A percentile compares a stretch with the other conserved stretches of the same genome.
phyloP scores from a whole-genome alignment of 331 rosid species.

The Rosa hybrid region DNA sequence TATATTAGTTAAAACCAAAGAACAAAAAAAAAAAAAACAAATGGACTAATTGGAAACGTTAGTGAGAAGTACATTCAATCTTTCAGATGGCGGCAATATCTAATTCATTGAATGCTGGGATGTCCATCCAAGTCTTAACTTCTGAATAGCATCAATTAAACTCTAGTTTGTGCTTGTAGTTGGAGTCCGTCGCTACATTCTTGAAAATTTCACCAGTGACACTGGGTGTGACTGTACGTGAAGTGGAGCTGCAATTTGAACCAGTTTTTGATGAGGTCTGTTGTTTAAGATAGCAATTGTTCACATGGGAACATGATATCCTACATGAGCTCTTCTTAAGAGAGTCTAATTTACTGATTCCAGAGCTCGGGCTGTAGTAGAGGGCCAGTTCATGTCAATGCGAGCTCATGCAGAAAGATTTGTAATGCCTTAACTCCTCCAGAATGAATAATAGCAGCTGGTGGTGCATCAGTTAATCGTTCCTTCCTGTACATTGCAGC shows the following conservation, averaged over 20 bases:
- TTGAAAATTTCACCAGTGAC: constrained; percentile 62
- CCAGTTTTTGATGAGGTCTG: constrained; percentile 80
- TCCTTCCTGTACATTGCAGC: constrained; percentile 69
- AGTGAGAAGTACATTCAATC: too few relatives aligned
- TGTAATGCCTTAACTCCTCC: constrained; percentile 90
- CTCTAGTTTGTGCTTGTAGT: constrained; percentile 41
- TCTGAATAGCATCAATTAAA: not conserved
- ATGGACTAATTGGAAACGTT: too few relatives aligned
- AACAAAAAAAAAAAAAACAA: too few relatives aligned
- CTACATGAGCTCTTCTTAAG: not conserved
- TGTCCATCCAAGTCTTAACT: not conserved
- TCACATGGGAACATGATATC: constrained; percentile 20
- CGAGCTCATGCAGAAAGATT: constrained; percentile 90
- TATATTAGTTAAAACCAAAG: too few relatives aligned
- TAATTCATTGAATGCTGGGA: not conserved
- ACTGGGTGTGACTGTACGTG: constrained; percentile 48
- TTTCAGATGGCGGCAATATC: not conserved
- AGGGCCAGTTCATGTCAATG: constrained; percentile 89
- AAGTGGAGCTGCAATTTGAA: constrained; percentile 74
- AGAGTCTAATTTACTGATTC: constrained; percentile 15
- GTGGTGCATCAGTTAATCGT: constrained; percentile 83
- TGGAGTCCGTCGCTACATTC: constrained; percentile 69
- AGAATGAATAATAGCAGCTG: constrained; percentile 85
- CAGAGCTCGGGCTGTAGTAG: constrained; percentile 79
- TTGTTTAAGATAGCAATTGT: constrained; percentile 6